Percentiles rank a stretch among this genome's conserved stretches.
phyloP scores from a whole-genome alignment of 345 rosid species.

The Acer yangbiense region DNA sequence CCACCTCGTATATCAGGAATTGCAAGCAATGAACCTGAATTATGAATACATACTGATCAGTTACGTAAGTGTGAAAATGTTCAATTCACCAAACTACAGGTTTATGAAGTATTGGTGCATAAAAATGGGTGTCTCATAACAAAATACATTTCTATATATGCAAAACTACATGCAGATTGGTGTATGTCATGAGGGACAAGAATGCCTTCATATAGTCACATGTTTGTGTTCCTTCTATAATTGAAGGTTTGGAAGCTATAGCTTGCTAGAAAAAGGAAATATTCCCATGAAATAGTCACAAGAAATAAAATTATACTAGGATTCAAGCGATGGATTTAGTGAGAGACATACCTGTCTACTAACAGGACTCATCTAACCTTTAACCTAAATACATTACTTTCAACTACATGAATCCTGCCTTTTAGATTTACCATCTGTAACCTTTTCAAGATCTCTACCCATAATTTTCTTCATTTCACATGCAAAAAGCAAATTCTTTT shows the following conservation, averaged over 20 bases:
- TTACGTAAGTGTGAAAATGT: not conserved
- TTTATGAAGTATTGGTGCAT: not conserved
- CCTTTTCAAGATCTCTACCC: not conserved
- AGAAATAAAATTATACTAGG: not conserved
- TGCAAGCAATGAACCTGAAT: conserved; percentile 93
- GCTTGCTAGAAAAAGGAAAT: not conserved
- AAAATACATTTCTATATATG: not conserved
- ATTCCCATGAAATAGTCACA: not conserved
- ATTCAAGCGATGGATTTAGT: not conserved
- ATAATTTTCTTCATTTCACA: not conserved
- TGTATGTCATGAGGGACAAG: not conserved
- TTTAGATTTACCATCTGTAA: not conserved
- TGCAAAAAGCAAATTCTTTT: not conserved
- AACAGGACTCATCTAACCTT: not conserved
- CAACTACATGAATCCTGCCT: no score
- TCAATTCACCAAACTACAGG: not conserved
- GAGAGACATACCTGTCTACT: not conserved
- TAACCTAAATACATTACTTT: not conserved
- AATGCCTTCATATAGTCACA: not conserved
- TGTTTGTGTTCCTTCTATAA: not conserved
- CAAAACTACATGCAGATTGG: not conserved
- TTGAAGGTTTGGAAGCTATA: not conserved
- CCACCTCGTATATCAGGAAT: conserved; percentile 94
- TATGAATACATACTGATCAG: conserved; percentile 6
- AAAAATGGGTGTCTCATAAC: not conserved